Base-by-base conservation (phyloP, 306 rosid genomes). In the Comarum palustre region DNA sequence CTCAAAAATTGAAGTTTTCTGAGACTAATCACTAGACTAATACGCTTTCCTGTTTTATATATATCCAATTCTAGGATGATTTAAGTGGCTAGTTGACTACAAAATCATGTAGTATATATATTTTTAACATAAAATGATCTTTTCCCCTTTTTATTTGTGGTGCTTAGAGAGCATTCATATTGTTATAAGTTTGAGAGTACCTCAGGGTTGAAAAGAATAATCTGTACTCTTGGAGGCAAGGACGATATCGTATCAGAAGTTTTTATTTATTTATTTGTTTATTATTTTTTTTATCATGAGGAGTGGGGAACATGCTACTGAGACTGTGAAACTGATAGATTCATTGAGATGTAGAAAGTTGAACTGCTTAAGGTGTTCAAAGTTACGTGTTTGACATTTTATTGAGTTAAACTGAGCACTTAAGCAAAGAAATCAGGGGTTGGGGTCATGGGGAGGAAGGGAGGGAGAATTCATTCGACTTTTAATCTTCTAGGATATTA, bases 241-340 rank as follows among this genome's bases (percentile, higher is more conserved):
- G 57, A 29, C 20, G 25, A 27, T 17, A 27, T 62, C 19, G 42
- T 73, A 4, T 66, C 25, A 20, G 69, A 73, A 73, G 22, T 70
- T 38, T n/a, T n/a, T n/a, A n/a, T n/a, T n/a, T n/a, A n/a, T n/a
- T n/a, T n/a, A n/a, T n/a, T n/a, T n/a, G n/a, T n/a, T n/a, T n/a
- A n/a, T n/a, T n/a, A n/a, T n/a, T n/a, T n/a, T n/a, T 60, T 59
- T 16, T 22, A 10, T 36, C 6, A 36, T 36, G 39, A 4, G 39
- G 39, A 36, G 39, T 36, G 6, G 39, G 39, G 39, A 36, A 6
- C 32, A 9, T 55, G 25, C 22, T 8, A 22, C 5, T 22, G 24
- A 50, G 61, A 20, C 12, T 22, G 61, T 4, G 61, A 22, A 55
- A 55, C 2, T 19, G 45, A 32, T 13, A 12, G 34, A 58, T 9